These are phyloP conservation scores for Antitrichia curtipendula DNA, from an alignment of 225 moss, liverwort and hornwort genomes.

Conservation along the genomic window DNA sequence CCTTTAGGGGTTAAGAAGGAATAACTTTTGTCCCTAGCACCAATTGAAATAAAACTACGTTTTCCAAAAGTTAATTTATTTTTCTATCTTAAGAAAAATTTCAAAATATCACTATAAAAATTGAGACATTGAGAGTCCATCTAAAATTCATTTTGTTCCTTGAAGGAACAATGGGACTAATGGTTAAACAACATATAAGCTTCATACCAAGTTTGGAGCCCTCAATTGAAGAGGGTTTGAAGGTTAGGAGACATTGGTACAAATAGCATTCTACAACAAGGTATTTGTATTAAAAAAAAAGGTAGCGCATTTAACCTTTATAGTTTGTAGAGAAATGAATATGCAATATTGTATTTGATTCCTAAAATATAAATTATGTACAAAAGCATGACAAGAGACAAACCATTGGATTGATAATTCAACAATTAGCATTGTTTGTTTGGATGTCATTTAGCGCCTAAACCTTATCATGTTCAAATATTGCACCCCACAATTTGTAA, in stretches of 20 bases:
- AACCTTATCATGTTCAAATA: not conserved
- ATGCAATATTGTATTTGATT: not conserved
- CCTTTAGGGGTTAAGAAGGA: no score
- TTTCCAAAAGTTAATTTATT: rapidly evolving
- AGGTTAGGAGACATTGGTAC: not conserved
- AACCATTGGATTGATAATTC: not conserved
- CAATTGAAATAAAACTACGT: not conserved
- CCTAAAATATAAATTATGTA: not conserved
- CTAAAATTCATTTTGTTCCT: rapidly evolving
- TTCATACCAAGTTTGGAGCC: rapidly evolving
- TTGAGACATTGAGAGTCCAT: not conserved
- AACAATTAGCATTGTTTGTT: not conserved
- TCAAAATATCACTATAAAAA: not conserved
- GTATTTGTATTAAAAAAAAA: not conserved
- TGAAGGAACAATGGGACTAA: not conserved
- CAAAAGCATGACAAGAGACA: not conserved
- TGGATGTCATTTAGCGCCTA: not conserved
- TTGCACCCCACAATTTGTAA: rapidly evolving
- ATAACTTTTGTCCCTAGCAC: rapidly evolving
- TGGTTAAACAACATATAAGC: not conserved
- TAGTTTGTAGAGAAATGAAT: no score
- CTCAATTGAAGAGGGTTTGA: not conserved
- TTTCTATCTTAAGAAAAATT: not conserved
- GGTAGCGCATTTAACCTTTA: rapidly evolving
- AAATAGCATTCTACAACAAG: not conserved